Evolutionary conservation across 768 basidiomycete genomes (phyloP).

Genomic region (Amanita polypyramis): DNA sequence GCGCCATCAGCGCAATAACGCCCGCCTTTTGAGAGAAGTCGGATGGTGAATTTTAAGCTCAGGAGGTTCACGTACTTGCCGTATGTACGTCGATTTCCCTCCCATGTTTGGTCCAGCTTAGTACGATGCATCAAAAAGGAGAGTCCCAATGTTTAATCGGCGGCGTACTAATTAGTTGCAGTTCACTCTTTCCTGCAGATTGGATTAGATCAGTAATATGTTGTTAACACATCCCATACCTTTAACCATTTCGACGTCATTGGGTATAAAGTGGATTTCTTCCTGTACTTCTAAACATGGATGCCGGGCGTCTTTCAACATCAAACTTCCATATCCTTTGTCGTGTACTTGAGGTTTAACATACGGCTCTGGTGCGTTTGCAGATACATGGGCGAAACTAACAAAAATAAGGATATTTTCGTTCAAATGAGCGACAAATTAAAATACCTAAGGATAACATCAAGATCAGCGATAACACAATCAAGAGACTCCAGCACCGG

Average conservation of each 20-base stretch:
- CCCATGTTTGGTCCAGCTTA: constrained; percentile 97
- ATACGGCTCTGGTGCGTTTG: constrained; percentile 79
- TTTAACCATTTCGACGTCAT: constrained; percentile 92
- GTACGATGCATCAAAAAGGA: neutral
- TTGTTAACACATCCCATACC: constrained; percentile 24
- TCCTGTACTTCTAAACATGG: constrained; percentile 97
- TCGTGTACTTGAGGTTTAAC: constrained; percentile 75
- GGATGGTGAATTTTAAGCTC: neutral
- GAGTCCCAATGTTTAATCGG: neutral
- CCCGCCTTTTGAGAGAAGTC: constrained; percentile 44
- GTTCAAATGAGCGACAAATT: neutral
- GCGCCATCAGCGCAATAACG: constrained; percentile 94
- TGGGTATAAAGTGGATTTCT: constrained; percentile 89
- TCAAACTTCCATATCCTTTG: constrained; percentile 72
- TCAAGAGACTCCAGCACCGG: constrained; percentile 82
- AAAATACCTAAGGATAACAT: constrained; percentile 76
- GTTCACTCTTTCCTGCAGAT: constrained; percentile 66
- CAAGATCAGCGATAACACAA: constrained; percentile 76
- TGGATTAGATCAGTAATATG: neutral
- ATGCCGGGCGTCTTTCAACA: constrained; percentile 82
- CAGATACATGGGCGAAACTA: constrained; percentile 88
- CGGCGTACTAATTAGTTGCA: constrained; percentile 82
- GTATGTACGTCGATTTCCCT: constrained; percentile 95
- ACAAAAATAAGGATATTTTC: neutral
- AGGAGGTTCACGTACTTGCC: constrained; percentile 42